phyloP scores from a whole-genome alignment of 2,329 filamentous ascomycete genomes.

The Calonectria fujianensis region DNA sequence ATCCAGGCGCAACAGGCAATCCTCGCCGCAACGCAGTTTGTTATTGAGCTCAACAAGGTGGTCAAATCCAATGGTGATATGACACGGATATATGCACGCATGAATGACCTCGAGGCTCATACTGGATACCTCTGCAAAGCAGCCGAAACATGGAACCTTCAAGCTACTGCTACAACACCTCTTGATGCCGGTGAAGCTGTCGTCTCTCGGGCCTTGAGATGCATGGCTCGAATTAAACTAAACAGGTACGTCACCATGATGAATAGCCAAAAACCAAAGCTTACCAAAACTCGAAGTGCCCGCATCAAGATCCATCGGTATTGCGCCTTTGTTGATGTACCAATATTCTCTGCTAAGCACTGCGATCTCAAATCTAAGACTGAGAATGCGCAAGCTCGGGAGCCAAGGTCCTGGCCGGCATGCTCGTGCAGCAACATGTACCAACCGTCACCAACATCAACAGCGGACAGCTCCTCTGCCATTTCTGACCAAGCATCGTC shows the following conservation, averaged over 20 bases:
- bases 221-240: slow-evolving; percentile 9
- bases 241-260: not conserved
- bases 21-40: slow-evolving; percentile 16
- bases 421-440: slow-evolving; percentile 5
- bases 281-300: not conserved
- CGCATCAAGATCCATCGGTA: slow-evolving; percentile 13
- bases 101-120: slow-evolving; percentile 15
- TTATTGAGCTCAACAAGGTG: not conserved
- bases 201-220: not conserved
- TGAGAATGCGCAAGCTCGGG: not conserved
- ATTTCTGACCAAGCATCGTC: not conserved
- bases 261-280: fast-evolving
- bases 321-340: slow-evolving; percentile 8
- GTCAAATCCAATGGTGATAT: not conserved
- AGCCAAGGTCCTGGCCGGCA: not conserved
- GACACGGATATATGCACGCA: slow-evolving; percentile 4
- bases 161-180: not conserved
- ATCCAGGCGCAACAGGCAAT: slow-evolving; percentile 20
- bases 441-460: not conserved
- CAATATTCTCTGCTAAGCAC: not conserved
- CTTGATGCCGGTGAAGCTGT: not conserved
- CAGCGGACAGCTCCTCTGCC: not conserved
- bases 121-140: not conserved
- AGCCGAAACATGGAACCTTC: not conserved
- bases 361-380: slow-evolving; percentile 11